phyloP scores from a whole-genome alignment of 371 early-diverging fungal species.

The Rhizopus microsporus region DNA sequence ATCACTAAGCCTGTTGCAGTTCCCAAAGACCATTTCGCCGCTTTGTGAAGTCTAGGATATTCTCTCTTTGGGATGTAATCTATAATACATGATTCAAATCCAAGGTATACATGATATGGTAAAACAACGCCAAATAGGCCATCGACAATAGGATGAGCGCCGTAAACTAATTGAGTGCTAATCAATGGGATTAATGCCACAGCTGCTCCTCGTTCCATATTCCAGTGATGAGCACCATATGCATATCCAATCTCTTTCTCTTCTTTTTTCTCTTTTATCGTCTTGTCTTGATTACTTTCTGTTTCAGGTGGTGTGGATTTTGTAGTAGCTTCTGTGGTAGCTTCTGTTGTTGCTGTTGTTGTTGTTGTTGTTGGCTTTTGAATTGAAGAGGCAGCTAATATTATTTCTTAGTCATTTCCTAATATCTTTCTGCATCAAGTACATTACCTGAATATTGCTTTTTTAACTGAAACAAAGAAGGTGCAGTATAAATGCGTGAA shows the following conservation, averaged over 20 bases:
- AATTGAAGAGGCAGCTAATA: neutral
- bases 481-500: conserved; percentile 1
- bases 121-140: conserved; percentile 85
- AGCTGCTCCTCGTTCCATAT: conserved; percentile 78
- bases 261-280: conserved; percentile 3
- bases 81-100: conserved; percentile 66
- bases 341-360: neutral
- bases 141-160: conserved; percentile 85
- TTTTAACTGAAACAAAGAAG: conserved; percentile 7
- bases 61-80: conserved; percentile 85
- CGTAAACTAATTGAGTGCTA: conserved; percentile 72
- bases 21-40: conserved; percentile 64
- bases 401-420: neutral
- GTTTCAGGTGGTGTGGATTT: neutral
- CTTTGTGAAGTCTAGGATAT: conserved; percentile 63
- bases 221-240: conserved; percentile 47
- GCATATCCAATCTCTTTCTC: conserved; percentile 15
- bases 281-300: conserved; percentile 3
- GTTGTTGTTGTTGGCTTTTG: neutral
- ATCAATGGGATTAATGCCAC: conserved; percentile 76
- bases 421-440: neutral
- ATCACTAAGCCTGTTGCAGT: conserved; percentile 69
- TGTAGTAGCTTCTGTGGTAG: neutral
- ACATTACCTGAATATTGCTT: conserved; percentile 19
- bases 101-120: conserved; percentile 88